phyloP scores from a whole-genome alignment of 306 rosid species.

The Castanospermum australe region DNA sequence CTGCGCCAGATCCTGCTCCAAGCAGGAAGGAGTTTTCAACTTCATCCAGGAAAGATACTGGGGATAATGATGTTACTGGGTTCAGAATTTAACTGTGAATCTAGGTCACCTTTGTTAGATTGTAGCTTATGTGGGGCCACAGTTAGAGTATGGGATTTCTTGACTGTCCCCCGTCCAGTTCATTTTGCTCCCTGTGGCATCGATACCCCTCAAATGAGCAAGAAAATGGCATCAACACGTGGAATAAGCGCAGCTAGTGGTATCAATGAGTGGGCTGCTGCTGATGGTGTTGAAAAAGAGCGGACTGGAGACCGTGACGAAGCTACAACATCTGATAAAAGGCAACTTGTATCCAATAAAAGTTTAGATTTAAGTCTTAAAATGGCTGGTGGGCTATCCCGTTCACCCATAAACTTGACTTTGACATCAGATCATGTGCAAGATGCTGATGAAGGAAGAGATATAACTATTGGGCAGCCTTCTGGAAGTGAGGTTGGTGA shows the following conservation, averaged over 20 bases:
- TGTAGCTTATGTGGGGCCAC: slow-evolving; percentile 98
- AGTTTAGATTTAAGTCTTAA: slow-evolving; percentile 75
- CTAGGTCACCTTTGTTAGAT: slow-evolving; percentile 86
- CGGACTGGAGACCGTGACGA: slow-evolving; percentile 82
- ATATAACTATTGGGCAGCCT: slow-evolving; percentile 65
- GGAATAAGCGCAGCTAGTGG: slow-evolving; percentile 99
- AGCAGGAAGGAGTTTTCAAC: slow-evolving; percentile 46
- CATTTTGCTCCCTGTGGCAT: slow-evolving; percentile 67
- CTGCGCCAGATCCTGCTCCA: slow-evolving; percentile 46
- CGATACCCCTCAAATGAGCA: slow-evolving; percentile 84
- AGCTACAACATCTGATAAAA: slow-evolving; percentile 79
- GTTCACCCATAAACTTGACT: slow-evolving; percentile 49
- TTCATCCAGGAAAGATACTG: slow-evolving; percentile 43
- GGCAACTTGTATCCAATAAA: slow-evolving; percentile 37
- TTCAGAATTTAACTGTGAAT: slow-evolving; percentile 60
- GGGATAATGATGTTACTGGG: slow-evolving; percentile 40
- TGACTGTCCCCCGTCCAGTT: slow-evolving; percentile 76
- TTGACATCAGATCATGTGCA: slow-evolving; percentile 50
- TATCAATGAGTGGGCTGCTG: slow-evolving; percentile 85
- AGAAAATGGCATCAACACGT: slow-evolving; percentile 85
- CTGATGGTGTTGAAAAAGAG: slow-evolving; percentile 76
- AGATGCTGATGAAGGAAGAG: slow-evolving; percentile 66
- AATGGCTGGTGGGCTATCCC: slow-evolving; percentile 61
- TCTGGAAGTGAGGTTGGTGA: slow-evolving; percentile 89
- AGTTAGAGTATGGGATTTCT: slow-evolving; percentile 81